phyloP scores from a whole-genome alignment of 23 red algal genomes.

The Pyropia haitanensis region DNA sequence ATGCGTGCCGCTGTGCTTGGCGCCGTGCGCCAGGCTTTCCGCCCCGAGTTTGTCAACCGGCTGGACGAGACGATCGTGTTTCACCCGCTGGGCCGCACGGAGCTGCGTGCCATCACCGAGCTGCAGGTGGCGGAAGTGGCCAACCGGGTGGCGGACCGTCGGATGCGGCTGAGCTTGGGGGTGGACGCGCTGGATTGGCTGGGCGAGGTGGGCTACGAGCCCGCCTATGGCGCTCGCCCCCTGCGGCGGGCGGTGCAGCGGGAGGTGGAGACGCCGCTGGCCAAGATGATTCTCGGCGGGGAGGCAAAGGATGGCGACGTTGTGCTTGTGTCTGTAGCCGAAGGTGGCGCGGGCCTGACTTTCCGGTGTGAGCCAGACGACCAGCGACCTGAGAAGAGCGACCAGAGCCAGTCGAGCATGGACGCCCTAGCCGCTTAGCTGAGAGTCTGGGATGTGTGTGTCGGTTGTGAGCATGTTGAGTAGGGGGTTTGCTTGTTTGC shows the following conservation, averaged over 20 bases:
- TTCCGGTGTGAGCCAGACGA: too few relatives aligned
- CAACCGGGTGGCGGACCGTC: conserved; percentile 65
- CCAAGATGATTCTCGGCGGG: conserved; percentile 84
- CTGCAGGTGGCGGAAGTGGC: conserved; percentile 80
- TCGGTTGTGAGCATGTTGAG: too few relatives aligned
- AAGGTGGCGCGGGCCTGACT: background rate
- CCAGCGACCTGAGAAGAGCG: too few relatives aligned
- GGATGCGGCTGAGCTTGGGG: conserved; percentile 46
- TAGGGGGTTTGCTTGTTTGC: too few relatives aligned
- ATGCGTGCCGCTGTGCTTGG: conserved; percentile 86
- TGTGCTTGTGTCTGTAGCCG: background rate
- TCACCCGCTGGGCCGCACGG: conserved; percentile 52
- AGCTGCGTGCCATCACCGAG: conserved; percentile 73
- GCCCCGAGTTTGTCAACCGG: conserved; percentile 98
- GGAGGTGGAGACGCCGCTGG: conserved; percentile 84
- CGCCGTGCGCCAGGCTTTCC: conserved; percentile 74
- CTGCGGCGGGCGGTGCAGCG: conserved; percentile 85
- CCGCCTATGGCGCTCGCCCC: conserved; percentile 81
- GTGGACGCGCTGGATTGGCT: conserved; percentile 74
- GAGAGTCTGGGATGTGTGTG: too few relatives aligned
- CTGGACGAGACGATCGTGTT: conserved; percentile 99
- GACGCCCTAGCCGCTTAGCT: too few relatives aligned
- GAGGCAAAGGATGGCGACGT: conserved; percentile 69
- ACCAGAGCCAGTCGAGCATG: too few relatives aligned
- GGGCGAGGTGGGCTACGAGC: conserved; percentile 82